Evolutionary conservation across 1,284 basidiomycete species (phyloP).

Genomic region (Phlebopus sp.): DNA sequence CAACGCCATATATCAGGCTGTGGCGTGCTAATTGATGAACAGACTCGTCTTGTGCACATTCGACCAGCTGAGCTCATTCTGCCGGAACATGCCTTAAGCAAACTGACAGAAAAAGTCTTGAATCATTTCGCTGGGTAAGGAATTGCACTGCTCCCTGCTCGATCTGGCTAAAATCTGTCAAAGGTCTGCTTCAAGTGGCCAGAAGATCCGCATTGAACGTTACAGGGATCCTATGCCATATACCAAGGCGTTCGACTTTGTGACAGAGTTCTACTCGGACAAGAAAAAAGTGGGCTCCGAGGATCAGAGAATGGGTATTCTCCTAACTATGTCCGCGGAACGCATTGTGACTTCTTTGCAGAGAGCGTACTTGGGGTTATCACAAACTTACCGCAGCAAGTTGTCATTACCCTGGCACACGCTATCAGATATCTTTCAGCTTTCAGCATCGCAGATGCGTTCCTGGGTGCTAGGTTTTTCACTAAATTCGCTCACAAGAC

Average conservation of each 20-base stretch:
- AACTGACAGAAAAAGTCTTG: conserved; percentile 77
- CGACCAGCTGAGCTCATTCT: conserved; percentile 84
- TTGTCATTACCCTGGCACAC: conserved; percentile 76
- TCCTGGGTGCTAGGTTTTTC: conserved; percentile 77
- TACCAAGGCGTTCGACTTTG: conserved; percentile 68
- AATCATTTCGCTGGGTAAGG: conserved; percentile 62
- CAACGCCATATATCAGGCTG: not conserved
- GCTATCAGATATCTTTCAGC: conserved; percentile 73
- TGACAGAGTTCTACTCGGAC: conserved; percentile 72
- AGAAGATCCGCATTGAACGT: conserved; percentile 61
- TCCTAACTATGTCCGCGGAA: conserved; percentile 3
- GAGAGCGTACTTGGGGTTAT: conserved; percentile 62
- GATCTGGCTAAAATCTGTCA: conserved; percentile 12
- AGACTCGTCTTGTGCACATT: conserved; percentile 83
- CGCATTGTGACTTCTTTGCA: conserved; percentile 20
- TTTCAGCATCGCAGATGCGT: conserved; percentile 75
- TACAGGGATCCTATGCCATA: conserved; percentile 59
- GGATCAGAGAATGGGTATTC: conserved; percentile 47
- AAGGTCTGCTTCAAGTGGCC: conserved; percentile 46
- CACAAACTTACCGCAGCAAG: conserved; percentile 69
- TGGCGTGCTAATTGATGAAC: conserved; percentile 6
- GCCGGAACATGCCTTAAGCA: conserved; percentile 59
- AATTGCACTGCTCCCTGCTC: conserved; percentile 3
- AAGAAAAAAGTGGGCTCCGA: conserved; percentile 47
- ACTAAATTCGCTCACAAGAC: conserved; percentile 73